Conservation (phyloP, 78 protist species). For the Planoprotostelium fungivorum region DNA sequence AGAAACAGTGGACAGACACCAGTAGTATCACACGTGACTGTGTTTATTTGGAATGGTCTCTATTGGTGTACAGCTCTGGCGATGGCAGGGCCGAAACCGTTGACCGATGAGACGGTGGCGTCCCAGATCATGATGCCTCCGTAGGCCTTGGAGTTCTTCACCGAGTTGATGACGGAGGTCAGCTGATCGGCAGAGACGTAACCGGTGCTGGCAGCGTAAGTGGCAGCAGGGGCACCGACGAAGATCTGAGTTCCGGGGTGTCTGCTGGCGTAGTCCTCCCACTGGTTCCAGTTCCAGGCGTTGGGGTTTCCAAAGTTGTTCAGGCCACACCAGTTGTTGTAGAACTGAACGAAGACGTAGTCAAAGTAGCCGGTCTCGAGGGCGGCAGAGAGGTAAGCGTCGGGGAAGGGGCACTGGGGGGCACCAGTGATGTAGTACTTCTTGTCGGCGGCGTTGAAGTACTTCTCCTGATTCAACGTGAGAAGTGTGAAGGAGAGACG, state of each 20-base stretch:
- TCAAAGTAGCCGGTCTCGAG: slow-evolving; percentile 19
- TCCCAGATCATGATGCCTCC: slow-evolving; percentile 35
- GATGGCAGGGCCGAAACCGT: not conserved
- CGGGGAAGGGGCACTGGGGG: slow-evolving; percentile 54
- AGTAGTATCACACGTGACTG: too few relatives aligned
- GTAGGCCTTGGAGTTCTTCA: not conserved
- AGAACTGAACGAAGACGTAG: slow-evolving; percentile 20
- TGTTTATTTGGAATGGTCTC: too few relatives aligned
- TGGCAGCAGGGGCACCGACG: slow-evolving; percentile 25
- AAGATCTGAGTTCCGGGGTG: slow-evolving; percentile 22
- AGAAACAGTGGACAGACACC: too few relatives aligned
- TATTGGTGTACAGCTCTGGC: not conserved
- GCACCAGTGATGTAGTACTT: slow-evolving; percentile 16
- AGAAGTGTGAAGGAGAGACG: not conserved
- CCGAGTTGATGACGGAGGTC: not conserved
- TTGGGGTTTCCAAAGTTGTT: slow-evolving; percentile 4
- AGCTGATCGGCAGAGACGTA: slow-evolving; percentile 7
- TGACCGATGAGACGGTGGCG: not conserved
- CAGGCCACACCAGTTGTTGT: slow-evolving; percentile 24
- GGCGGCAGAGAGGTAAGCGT: slow-evolving; percentile 20
- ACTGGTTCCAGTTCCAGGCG: slow-evolving; percentile 12
- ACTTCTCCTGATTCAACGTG: slow-evolving; percentile 6
- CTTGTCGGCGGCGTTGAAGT: slow-evolving; percentile 4
- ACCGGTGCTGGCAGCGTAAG: slow-evolving; percentile 25
- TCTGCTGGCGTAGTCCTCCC: slow-evolving; percentile 7